A percentile compares a stretch with the other conserved stretches of the same genome.
Conservation (phyloP, 805 yeast species). For the Wickerhamiella musiphila region DNA sequence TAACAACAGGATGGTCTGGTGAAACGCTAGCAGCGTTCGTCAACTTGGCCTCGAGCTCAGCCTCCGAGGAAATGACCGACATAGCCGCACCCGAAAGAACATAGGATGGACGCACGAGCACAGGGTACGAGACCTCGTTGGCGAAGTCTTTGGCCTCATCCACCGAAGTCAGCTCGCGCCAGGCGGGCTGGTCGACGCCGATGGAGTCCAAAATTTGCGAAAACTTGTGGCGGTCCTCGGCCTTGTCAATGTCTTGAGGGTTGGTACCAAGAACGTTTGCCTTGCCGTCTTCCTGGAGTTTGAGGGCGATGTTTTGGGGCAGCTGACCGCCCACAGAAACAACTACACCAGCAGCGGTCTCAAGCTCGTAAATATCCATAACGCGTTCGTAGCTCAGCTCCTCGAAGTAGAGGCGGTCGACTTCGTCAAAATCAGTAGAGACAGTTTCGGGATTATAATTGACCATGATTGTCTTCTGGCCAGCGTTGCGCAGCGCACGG, state of each 20-base stretch:
- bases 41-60: constrained; percentile 67
- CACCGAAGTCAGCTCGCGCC: constrained; percentile 87
- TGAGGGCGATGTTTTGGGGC: constrained; percentile 90
- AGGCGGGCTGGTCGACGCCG: constrained; percentile 88
- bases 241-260: constrained; percentile 89
- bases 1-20: constrained; percentile 93
- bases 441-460: constrained; percentile 98
- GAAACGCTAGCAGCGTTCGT: constrained; percentile 83
- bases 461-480: constrained; percentile 85
- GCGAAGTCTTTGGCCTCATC: constrained; percentile 79
- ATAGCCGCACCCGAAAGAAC: constrained; percentile 97
- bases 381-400: constrained; percentile 92
- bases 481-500: constrained; percentile 74
- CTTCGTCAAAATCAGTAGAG: constrained; percentile 96
- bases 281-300: constrained; percentile 41
- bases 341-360: constrained; percentile 74
- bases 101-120: constrained; percentile 91
- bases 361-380: constrained; percentile 91
- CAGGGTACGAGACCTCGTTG: constrained; percentile 78
- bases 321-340: constrained; percentile 97
- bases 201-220: constrained; percentile 86
- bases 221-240: constrained; percentile 97
- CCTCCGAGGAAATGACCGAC: constrained; percentile 72
- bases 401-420: constrained; percentile 90
- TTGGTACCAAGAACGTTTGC: constrained; percentile 85